phyloP scores from a whole-genome alignment of 257 asterid genomes.

The Leonotis leonurus region DNA sequence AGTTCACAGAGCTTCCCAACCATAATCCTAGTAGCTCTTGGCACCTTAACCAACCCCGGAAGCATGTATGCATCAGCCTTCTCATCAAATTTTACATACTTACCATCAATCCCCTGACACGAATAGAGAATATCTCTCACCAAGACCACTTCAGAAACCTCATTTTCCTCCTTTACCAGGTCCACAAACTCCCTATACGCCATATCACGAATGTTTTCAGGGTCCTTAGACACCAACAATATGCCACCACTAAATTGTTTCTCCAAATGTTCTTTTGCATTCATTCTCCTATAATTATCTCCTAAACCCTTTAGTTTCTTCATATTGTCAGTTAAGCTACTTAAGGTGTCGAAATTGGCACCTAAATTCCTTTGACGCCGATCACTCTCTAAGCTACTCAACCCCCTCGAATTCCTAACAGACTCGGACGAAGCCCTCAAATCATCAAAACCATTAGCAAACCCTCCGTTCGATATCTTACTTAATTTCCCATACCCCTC shows the following conservation, averaged over 20 bases:
- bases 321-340: slow-evolving; percentile 33
- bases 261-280: slow-evolving; percentile 40
- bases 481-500: slow-evolving; percentile 24
- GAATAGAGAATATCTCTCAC: slow-evolving; percentile 94
- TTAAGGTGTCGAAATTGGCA: slow-evolving; percentile 5
- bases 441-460: slow-evolving; percentile 24
- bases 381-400: too few relatives aligned
- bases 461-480: slow-evolving; percentile 25
- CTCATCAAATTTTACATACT: slow-evolving; percentile 62
- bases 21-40: slow-evolving; percentile 63
- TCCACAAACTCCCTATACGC: slow-evolving; percentile 66
- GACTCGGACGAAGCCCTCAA: slow-evolving; percentile 21
- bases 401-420: slow-evolving; percentile 17
- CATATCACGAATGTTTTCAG: slow-evolving; percentile 74
- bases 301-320: slow-evolving; percentile 37
- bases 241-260: slow-evolving; percentile 71
- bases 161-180: slow-evolving; percentile 78
- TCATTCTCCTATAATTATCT: slow-evolving; percentile 29
- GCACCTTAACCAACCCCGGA: slow-evolving; percentile 54
- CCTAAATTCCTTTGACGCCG: slow-evolving; percentile 19
- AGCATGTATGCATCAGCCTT: slow-evolving; percentile 60
- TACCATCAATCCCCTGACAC: slow-evolving; percentile 97
- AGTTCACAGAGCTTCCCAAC: slow-evolving; percentile 84
- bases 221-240: slow-evolving; percentile 71
- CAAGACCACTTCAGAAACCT: slow-evolving; percentile 71